These are phyloP conservation scores for Yueomyces sp. DNA, from an alignment of 1,139 yeast species.

Conservation along the genomic window DNA sequence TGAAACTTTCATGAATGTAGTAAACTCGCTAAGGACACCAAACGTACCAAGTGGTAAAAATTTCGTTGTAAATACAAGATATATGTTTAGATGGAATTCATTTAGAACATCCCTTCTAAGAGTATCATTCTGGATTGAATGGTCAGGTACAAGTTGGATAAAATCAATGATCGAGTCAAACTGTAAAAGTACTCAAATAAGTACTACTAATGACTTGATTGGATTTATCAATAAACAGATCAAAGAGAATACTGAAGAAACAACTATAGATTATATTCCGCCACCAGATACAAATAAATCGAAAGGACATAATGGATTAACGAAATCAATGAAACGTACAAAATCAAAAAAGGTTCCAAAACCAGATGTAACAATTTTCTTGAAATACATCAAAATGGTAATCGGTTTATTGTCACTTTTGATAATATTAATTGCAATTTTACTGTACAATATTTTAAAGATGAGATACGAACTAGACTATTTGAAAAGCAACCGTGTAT, in stretches of 20 bases:
- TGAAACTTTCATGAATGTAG: slow-evolving; percentile 41
- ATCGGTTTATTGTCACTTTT: too few species aligned
- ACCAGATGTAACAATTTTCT: too few species aligned
- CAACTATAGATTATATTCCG: not conserved
- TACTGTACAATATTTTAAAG: too few species aligned
- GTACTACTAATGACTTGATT: slow-evolving; percentile 31
- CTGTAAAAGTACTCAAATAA: slow-evolving; percentile 75
- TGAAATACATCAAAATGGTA: too few species aligned
- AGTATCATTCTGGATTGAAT: slow-evolving; percentile 60
- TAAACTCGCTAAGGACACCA: slow-evolving; percentile 69
- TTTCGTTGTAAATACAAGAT: slow-evolving; percentile 61
- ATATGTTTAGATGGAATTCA: slow-evolving; percentile 65
- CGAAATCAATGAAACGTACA: not conserved
- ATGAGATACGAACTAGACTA: too few species aligned
- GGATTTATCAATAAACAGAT: slow-evolving; percentile 9
- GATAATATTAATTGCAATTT: too few species aligned
- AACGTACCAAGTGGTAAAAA: slow-evolving; percentile 90
- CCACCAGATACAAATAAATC: not conserved
- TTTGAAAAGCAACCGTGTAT: too few species aligned
- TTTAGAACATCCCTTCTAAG: slow-evolving; percentile 49
- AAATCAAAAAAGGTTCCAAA: not conserved
- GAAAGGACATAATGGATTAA: not conserved
- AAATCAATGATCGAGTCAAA: slow-evolving; percentile 88
- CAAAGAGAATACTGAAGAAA: slow-evolving; percentile 6
- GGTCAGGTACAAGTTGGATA: slow-evolving; percentile 93